Conservation (phyloP, 345 rosid genomes). For the Boechera divaricarpa region DNA sequence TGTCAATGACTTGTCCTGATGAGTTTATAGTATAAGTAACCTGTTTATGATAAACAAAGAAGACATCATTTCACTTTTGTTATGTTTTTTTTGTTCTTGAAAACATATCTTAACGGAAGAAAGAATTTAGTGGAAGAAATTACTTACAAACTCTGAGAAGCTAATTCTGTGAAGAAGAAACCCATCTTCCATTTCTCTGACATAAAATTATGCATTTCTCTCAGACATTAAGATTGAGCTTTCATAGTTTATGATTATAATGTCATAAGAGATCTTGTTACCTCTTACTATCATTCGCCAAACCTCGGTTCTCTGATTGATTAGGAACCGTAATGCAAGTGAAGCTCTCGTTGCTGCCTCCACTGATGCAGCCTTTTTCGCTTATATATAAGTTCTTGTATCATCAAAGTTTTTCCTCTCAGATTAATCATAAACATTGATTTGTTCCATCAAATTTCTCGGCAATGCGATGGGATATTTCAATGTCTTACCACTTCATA, state of each 20-base stretch:
- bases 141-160: conserved; percentile 66
- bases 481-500: conserved; percentile 69
- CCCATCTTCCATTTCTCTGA: conserved; percentile 63
- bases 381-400: conserved; percentile 69
- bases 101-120: neutral
- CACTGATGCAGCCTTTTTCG: conserved; percentile 52
- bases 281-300: conserved; percentile 37
- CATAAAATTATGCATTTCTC: conserved; percentile 5
- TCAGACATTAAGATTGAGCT: conserved; percentile 11
- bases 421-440: conserved; percentile 20
- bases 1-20: conserved; percentile 55
- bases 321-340: conserved; percentile 55
- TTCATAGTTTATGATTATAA: conserved; percentile 6
- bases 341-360: conserved; percentile 41
- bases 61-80: conserved; percentile 10
- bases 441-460: neutral
- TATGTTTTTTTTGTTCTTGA: neutral
- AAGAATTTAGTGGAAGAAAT: neutral
- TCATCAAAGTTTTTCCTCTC: conserved; percentile 36
- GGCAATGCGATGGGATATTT: conserved; percentile 12
- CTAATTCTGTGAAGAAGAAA: conserved; percentile 79
- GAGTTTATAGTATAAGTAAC: conserved; percentile 60
- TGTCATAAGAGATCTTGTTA: conserved; percentile 23
- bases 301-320: conserved; percentile 23
- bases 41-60: conserved; percentile 45